Conservation (phyloP, 2,329 filamentous ascomycete genomes). For the Aspergillus niger region DNA sequence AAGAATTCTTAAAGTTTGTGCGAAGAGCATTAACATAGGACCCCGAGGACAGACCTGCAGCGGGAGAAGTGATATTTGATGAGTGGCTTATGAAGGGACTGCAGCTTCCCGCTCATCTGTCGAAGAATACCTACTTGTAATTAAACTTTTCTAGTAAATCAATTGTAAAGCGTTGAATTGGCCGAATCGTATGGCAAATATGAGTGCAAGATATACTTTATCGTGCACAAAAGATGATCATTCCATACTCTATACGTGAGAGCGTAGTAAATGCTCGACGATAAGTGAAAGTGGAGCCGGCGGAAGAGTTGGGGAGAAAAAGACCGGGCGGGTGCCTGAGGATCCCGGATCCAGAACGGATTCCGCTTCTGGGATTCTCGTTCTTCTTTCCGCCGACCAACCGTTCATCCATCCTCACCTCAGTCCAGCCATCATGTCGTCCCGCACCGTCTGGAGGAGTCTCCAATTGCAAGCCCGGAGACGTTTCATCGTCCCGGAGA, state of each 20-base stretch:
- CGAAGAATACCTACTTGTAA: background rate
- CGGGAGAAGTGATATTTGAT: background rate
- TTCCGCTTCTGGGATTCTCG: background rate
- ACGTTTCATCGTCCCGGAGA: conserved; percentile 26
- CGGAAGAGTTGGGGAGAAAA: background rate
- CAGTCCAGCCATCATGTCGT: conserved; percentile 31
- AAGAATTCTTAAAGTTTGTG: background rate
- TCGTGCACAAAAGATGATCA: too few species aligned
- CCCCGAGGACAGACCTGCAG: background rate
- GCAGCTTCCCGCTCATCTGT: background rate
- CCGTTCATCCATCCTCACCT: background rate
- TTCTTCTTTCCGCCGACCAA: conserved; percentile 1
- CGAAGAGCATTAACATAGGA: background rate
- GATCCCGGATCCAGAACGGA: background rate
- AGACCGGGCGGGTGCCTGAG: background rate
- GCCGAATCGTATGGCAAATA: too few species aligned
- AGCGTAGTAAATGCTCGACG: background rate
- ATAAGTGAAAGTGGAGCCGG: background rate
- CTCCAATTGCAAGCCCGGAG: conserved; percentile 39
- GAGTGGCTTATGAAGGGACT: conserved; percentile 1
- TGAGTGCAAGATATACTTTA: too few species aligned
- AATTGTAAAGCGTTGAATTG: background rate
- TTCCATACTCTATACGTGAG: background rate
- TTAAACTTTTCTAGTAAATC: accelerated
- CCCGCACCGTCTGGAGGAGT: conserved; percentile 39